A percentile compares a stretch with the other conserved stretches of the same genome.
Evolutionary conservation across 2,329 filamentous ascomycete genomes (phyloP).

Genomic region (Pestalotiopsis sp.): DNA sequence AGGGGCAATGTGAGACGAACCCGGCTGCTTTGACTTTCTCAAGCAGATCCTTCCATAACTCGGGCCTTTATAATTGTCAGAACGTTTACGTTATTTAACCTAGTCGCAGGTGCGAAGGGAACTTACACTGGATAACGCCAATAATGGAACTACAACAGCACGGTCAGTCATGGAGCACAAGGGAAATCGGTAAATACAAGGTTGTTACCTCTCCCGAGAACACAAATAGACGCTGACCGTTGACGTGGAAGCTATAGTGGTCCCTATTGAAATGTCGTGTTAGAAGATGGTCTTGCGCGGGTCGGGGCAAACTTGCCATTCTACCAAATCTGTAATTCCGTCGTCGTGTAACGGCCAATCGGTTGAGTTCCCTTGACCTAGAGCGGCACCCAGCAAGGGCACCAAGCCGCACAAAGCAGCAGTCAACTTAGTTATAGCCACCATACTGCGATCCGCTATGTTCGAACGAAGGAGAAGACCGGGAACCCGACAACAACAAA

Average conservation of each 20-base stretch:
- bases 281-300: not conserved
- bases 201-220: slow-evolving; percentile 42
- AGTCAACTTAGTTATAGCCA: not conserved
- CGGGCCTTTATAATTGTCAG: slow-evolving; percentile 23
- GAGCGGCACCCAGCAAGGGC: slow-evolving; percentile 13
- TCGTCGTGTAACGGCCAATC: slow-evolving; percentile 34
- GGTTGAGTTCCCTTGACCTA: slow-evolving; percentile 17
- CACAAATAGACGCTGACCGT: slow-evolving; percentile 43
- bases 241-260: slow-evolving; percentile 42
- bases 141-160: slow-evolving; percentile 37
- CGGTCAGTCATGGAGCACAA: not conserved
- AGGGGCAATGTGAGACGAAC: slow-evolving; percentile 21
- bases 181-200: not conserved
- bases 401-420: slow-evolving; percentile 15
- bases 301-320: slow-evolving; percentile 27
- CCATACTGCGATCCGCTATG: not conserved
- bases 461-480: not conserved
- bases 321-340: slow-evolving; percentile 33
- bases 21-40: slow-evolving; percentile 45
- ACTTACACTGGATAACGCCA: slow-evolving; percentile 44
- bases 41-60: slow-evolving; percentile 43
- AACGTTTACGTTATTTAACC: too few relatives aligned
- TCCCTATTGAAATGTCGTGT: slow-evolving; percentile 33
- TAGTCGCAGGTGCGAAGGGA: not conserved
- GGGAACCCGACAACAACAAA: not conserved